Conservation (phyloP, 768 basidiomycete species). For the Strobilomyces confusus region DNA sequence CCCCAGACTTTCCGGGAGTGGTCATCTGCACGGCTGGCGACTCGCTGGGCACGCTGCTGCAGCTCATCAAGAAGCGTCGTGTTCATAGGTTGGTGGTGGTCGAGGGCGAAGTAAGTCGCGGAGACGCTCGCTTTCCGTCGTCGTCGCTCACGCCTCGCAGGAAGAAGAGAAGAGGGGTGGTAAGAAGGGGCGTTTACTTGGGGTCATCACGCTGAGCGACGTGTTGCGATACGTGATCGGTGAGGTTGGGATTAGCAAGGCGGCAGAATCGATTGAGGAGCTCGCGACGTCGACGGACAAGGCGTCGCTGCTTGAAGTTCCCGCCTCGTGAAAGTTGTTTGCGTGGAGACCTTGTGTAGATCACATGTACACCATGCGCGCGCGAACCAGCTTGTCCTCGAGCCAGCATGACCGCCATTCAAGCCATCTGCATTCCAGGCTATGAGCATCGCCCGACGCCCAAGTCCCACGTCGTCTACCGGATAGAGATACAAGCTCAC, state of each 20-base stretch:
- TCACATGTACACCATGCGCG: constrained; percentile 12
- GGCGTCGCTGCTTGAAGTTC: constrained; percentile 14
- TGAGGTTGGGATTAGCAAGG: constrained; percentile 50
- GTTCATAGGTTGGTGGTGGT: constrained; percentile 96
- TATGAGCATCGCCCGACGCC: constrained; percentile 67
- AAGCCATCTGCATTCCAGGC: constrained; percentile 66
- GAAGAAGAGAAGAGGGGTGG: constrained; percentile 79
- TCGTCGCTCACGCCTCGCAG: constrained; percentile 33
- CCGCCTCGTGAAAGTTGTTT: constrained; percentile 5
- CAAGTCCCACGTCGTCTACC: constrained; percentile 78
- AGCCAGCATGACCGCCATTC: constrained; percentile 62
- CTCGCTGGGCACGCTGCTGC: constrained; percentile 84
- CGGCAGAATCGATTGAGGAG: constrained; percentile 35
- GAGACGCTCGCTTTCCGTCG: background rate
- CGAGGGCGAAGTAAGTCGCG: constrained; percentile 69
- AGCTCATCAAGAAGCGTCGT: constrained; percentile 87
- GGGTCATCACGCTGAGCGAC: constrained; percentile 86
- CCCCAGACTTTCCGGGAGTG: constrained; percentile 94
- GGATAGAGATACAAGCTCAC: constrained; percentile 80
- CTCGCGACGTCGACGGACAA: constrained; percentile 10
- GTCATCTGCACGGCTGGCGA: constrained; percentile 93
- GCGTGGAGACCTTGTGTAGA: constrained; percentile 10
- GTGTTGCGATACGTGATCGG: constrained; percentile 82
- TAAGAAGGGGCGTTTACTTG: constrained; percentile 77
- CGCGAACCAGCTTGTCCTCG: constrained; percentile 3